A percentile compares a stretch with the other conserved stretches of the same genome.
Evolutionary conservation across 768 basidiomycete species (phyloP).

Genomic region (Tulasnella sp.): DNA sequence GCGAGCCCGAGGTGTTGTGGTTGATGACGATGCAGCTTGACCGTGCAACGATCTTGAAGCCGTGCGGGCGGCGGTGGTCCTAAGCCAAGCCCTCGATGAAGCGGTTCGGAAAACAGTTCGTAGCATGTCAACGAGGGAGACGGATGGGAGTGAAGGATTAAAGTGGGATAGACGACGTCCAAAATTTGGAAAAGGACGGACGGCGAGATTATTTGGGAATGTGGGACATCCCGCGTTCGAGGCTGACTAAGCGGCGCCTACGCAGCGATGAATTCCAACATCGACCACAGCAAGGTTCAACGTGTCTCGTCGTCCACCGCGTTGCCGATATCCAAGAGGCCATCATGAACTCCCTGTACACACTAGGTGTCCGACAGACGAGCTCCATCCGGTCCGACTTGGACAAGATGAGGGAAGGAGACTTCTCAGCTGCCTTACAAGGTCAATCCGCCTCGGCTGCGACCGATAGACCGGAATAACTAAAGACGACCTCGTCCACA

Average conservation of each 20-base stretch:
- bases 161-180: not conserved
- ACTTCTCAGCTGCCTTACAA: conserved; percentile 66
- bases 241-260: not conserved
- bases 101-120: not conserved
- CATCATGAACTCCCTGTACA: conserved; percentile 88
- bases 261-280: not conserved
- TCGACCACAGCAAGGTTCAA: not conserved
- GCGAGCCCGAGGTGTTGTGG: not conserved
- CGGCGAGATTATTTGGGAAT: not conserved
- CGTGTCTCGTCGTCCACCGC: not conserved
- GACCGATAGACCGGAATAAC: not conserved
- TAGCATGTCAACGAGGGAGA: not conserved
- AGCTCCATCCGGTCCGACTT: conserved; percentile 80
- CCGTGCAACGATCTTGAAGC: not conserved
- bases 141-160: not conserved
- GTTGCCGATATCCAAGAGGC: not conserved
- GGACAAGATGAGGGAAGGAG: conserved; percentile 68
- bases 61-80: not conserved
- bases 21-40: not conserved
- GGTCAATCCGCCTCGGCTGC: conserved; percentile 38
- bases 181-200: not conserved
- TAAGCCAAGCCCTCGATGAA: not conserved
- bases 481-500: conserved; percentile 18
- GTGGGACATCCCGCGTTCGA: not conserved
- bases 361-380: conserved; percentile 84